These are phyloP conservation scores for Leccinum arenicola DNA, from an alignment of 768 basidiomycete genomes.

Conservation along the genomic window DNA sequence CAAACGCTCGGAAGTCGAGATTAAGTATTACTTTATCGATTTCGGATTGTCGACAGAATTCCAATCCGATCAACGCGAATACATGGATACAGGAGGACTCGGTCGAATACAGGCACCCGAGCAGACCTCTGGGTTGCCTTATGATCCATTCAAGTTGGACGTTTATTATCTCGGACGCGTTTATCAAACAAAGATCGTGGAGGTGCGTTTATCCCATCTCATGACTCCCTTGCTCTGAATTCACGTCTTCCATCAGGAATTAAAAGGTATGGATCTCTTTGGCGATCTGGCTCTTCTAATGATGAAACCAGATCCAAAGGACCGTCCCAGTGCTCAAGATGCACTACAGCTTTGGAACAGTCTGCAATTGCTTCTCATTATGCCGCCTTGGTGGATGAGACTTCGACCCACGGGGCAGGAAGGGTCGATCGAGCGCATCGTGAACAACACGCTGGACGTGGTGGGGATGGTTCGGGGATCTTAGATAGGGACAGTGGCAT, in stretches of 20 bases:
- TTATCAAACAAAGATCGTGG: slow-evolving; percentile 18
- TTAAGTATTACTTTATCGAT: slow-evolving; percentile 35
- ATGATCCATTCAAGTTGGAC: slow-evolving; percentile 33
- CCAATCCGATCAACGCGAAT: too few relatives aligned
- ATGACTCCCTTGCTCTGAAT: not conserved
- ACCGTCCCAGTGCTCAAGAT: not conserved
- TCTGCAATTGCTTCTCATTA: not conserved
- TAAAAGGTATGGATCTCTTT: slow-evolving; percentile 3
- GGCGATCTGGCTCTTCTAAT: not conserved
- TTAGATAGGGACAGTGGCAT: not conserved
- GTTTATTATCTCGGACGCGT: slow-evolving; percentile 28
- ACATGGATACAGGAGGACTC: not conserved
- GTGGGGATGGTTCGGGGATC: slow-evolving; percentile 12
- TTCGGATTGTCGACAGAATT: slow-evolving; percentile 30
- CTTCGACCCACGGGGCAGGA: slow-evolving; percentile 7
- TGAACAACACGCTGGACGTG: slow-evolving; percentile 13
- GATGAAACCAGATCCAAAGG: slow-evolving; percentile 10
- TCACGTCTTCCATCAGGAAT: slow-evolving; percentile 1
- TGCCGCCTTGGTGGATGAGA: slow-evolving; percentile 8
- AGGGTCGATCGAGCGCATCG: slow-evolving; percentile 11
- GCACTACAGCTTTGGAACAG: slow-evolving; percentile 6
- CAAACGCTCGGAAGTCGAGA: slow-evolving; percentile 26
- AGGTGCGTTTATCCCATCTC: not conserved
- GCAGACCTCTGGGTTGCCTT: slow-evolving; percentile 15
- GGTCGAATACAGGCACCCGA: slow-evolving; percentile 23